phyloP scores from a whole-genome alignment of 371 early-diverging fungal genomes.

The Mortierella sp. region DNA sequence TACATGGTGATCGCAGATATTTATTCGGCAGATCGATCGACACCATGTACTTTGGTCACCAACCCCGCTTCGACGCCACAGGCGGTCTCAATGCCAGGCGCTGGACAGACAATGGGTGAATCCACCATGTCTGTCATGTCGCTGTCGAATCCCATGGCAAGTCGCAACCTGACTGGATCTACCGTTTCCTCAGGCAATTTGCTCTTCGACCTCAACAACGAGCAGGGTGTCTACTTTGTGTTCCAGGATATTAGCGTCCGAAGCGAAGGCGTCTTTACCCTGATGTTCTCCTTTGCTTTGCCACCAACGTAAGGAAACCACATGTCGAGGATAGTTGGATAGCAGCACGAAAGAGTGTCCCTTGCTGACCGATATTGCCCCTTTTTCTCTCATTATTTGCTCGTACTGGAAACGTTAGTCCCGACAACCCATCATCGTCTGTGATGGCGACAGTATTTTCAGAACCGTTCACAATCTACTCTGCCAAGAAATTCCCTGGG shows the following conservation, averaged over 20 bases:
- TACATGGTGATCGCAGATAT: constrained; percentile 72
- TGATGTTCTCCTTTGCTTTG: constrained; percentile 69
- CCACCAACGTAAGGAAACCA: constrained; percentile 59
- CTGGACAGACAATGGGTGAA: constrained; percentile 17
- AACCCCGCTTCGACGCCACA: constrained; percentile 63
- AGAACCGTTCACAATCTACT: constrained; percentile 68
- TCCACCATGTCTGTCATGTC: constrained; percentile 40
- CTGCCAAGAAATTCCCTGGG: constrained; percentile 76
- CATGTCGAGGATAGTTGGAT: not conserved
- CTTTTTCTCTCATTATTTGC: not conserved
- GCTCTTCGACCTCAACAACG: constrained; percentile 69
- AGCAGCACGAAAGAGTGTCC: too few relatives aligned
- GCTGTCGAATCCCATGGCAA: constrained; percentile 58
- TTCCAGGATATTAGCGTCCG: constrained; percentile 81
- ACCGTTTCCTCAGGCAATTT: constrained; percentile 76
- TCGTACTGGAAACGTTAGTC: constrained; percentile 1
- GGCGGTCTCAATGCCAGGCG: constrained; percentile 25
- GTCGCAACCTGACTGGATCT: constrained; percentile 79
- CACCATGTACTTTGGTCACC: constrained; percentile 62
- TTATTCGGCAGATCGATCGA: constrained; percentile 59
- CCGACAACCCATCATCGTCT: constrained; percentile 21
- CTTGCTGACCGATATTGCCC: not conserved
- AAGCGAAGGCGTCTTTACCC: constrained; percentile 71
- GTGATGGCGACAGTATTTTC: constrained; percentile 58
- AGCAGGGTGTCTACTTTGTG: constrained; percentile 79